phyloP scores from a whole-genome alignment of 2,329 filamentous ascomycete genomes.

The Aspergillus candidus region DNA sequence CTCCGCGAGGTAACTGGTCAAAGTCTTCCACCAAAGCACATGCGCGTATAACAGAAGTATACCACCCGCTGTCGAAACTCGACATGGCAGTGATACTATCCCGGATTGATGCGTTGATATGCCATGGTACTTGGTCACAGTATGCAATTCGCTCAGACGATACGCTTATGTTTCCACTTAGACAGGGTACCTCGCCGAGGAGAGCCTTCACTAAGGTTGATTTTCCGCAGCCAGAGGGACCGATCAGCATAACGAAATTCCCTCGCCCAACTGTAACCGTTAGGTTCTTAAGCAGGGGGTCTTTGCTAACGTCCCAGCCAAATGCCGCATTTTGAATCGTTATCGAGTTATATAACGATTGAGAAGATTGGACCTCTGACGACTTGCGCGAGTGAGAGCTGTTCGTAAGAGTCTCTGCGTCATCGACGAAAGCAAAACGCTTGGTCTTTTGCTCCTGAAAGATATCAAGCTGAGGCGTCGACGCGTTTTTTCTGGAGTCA shows the following conservation, averaged over 20 bases:
- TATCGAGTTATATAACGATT: slow-evolving; percentile 24
- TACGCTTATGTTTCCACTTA: slow-evolving; percentile 30
- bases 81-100: slow-evolving; percentile 37
- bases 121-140: slow-evolving; percentile 39
- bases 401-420: slow-evolving; percentile 20
- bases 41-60: slow-evolving; percentile 30
- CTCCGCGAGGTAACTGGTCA: slow-evolving; percentile 34
- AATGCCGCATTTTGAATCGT: slow-evolving; percentile 43
- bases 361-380: slow-evolving; percentile 13
- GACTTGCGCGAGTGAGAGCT: slow-evolving; percentile 20
- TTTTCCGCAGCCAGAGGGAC: slow-evolving; percentile 50
- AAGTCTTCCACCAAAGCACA: slow-evolving; percentile 38
- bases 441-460: slow-evolving; percentile 16
- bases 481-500: slow-evolving; percentile 18
- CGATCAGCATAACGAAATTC: slow-evolving; percentile 45
- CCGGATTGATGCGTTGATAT: slow-evolving; percentile 37
- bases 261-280: slow-evolving; percentile 37
- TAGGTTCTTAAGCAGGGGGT: slow-evolving; percentile 38
- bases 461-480: slow-evolving; percentile 10
- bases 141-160: slow-evolving; percentile 31
- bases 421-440: slow-evolving; percentile 14
- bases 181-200: slow-evolving; percentile 38
- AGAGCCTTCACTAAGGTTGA: slow-evolving; percentile 45
- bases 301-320: slow-evolving; percentile 42
- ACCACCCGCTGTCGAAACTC: slow-evolving; percentile 33